Percentiles rank a stretch among this genome's conserved stretches.
These are phyloP conservation scores for Meyerozyma sp. DNA, from an alignment of 1,139 yeast genomes.

Conservation along the genomic window DNA sequence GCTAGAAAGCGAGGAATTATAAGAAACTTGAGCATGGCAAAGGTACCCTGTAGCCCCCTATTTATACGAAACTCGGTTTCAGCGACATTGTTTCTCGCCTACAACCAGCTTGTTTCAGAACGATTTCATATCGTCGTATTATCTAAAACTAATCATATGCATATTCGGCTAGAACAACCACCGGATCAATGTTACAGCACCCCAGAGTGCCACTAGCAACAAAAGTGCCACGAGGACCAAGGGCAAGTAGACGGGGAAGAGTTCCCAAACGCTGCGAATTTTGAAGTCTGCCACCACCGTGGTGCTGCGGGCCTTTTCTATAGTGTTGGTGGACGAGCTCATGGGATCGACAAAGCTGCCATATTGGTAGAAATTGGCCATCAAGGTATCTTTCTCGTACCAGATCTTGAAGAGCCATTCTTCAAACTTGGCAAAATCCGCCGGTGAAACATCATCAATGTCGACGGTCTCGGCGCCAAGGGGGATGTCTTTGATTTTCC, in stretches of 20 bases:
- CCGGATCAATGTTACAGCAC: not conserved
- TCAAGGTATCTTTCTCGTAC: constrained; percentile 68
- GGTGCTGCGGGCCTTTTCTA: constrained; percentile 8
- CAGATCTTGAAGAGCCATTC: constrained; percentile 74
- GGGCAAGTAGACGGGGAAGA: constrained; percentile 15
- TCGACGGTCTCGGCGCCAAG: constrained; percentile 46
- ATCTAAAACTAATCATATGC: not conserved
- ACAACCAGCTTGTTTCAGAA: not conserved
- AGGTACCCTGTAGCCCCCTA: not conserved
- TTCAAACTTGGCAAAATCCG: constrained; percentile 48
- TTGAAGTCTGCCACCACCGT: constrained; percentile 27
- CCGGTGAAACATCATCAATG: constrained; percentile 40
- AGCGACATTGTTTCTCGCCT: not conserved
- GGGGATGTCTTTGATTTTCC: constrained; percentile 60
- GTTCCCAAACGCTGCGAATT: constrained; percentile 18
- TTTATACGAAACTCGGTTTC: too few species aligned
- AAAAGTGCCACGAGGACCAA: constrained; percentile 3
- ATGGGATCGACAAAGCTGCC: constrained; percentile 46
- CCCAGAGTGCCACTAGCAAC: not conserved
- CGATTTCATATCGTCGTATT: not conserved
- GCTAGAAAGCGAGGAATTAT: constrained; percentile 3
- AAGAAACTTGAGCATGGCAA: not conserved
- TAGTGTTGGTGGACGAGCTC: constrained; percentile 8
- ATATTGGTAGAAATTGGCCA: constrained; percentile 52
- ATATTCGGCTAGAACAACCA: not conserved